phyloP scores from a whole-genome alignment of 192 early-diverging fungal genomes.

The Entomortierella lignicola region DNA sequence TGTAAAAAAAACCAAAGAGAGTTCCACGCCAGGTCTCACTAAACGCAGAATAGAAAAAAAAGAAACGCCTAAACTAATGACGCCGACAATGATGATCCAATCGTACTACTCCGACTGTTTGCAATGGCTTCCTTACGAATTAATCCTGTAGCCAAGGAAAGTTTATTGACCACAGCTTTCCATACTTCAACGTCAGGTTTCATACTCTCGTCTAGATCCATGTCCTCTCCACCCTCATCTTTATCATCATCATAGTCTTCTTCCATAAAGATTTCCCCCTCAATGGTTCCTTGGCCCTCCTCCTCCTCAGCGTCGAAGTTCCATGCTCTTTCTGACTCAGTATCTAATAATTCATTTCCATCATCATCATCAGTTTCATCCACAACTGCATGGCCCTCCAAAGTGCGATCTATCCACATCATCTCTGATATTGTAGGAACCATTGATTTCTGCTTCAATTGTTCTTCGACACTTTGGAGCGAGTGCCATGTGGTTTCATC shows the following conservation, averaged over 20 bases:
- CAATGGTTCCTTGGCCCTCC: constrained; percentile 30
- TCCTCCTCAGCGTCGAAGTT: constrained; percentile 29
- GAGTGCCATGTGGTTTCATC: background rate
- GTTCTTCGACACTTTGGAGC: no score
- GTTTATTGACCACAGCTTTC: background rate
- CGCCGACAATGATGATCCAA: background rate
- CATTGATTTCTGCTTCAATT: constrained; percentile 1
- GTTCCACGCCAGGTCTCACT: no score
- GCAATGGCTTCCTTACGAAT: background rate
- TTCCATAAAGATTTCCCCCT: constrained; percentile 34
- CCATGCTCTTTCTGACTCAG: constrained; percentile 23
- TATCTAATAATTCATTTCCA: constrained; percentile 49
- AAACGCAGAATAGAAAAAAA: no score
- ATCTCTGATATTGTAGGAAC: background rate
- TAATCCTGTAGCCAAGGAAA: background rate
- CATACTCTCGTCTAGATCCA: background rate
- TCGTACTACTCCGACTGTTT: background rate
- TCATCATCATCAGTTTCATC: constrained; percentile 47
- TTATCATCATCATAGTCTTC: background rate
- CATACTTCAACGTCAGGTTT: background rate
- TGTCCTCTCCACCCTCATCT: background rate
- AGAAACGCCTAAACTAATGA: background rate
- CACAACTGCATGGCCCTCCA: constrained; percentile 37
- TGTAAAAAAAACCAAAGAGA: no score
- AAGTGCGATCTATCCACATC: constrained; percentile 20